Conservation (phyloP, 306 rosid species). For the Calophaca sinica region DNA sequence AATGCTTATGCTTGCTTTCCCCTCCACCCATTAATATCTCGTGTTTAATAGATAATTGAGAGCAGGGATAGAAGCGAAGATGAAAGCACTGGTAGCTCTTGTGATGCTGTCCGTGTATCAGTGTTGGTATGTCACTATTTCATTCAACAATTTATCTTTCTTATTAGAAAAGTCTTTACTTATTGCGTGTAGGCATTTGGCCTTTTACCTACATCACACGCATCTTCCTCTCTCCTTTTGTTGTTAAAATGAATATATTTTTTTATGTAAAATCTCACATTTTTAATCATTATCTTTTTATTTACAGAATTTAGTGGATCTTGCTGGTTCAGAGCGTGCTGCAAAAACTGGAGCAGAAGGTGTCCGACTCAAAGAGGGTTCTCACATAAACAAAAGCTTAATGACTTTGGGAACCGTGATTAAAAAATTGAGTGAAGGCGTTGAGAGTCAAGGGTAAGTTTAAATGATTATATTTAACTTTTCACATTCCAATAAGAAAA, state of each 20-base stretch:
- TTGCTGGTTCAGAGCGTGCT: conserved; percentile 99
- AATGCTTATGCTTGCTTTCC: conserved; percentile 19
- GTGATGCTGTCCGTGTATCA: conserved; percentile 97
- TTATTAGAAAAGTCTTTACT: background rate
- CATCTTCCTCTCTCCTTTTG: conserved; percentile 31
- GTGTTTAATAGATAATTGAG: conserved; percentile 76
- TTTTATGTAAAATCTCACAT: conserved; percentile 17
- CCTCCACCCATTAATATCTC: conserved; percentile 36
- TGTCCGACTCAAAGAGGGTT: conserved; percentile 92
- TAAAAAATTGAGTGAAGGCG: conserved; percentile 96
- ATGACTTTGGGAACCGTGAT: conserved; percentile 99
- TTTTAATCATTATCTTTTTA: conserved; percentile 34
- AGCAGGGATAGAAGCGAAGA: conserved; percentile 81
- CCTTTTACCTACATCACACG: conserved; percentile 5
- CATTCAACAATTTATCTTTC: conserved; percentile 4
- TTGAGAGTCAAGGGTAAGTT: conserved; percentile 97
- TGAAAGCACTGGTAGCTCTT: conserved; percentile 62
- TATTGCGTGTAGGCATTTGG: background rate
- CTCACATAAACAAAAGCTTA: conserved; percentile 94
- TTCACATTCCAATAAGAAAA: conserved; percentile 33
- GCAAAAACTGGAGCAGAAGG: conserved; percentile 99
- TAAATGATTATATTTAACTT: conserved; percentile 32
- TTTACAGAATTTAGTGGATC: conserved; percentile 91
- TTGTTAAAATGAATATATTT: conserved; percentile 13
- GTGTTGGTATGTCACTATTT: conserved; percentile 71